Evolutionary conservation across 495 filamentous ascomycete genomes (phyloP), one percentile per base, ranked within the genome.

Genomic region (Penicillium argentinense): DNA sequence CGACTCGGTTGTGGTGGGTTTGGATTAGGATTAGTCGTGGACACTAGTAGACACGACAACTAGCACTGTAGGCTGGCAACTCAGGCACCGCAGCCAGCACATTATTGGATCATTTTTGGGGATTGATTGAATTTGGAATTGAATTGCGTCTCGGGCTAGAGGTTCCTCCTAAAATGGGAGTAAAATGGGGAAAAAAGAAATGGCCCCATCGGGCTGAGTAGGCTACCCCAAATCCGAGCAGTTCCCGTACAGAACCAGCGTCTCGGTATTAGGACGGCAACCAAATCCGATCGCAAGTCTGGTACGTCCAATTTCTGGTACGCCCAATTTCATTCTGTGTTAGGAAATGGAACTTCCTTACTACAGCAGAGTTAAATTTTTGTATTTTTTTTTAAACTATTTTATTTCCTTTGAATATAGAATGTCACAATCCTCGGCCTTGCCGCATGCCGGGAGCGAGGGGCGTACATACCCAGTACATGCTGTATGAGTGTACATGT

Each of bases 221-320:
- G n/a, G 9, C 14, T 36, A 36, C 32, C 32, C 32, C n/a, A 41
- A 41, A 33, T 30, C 26, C 28, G 14, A 41, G 28, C 13, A 34
- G 5, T 38, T 4, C 27, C 16, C 25, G 16, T 21, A 18, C 17
- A 36, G 11, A 36, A 19, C 32, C 32, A 22, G 21, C 21, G 21
- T 18, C 32, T 36, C 32, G 32, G 32, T 36, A 36, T 36, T 36
- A 18, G 32, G 32, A 36, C 17, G 32, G 32, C 32, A 36, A 9
- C 19, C 23, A 29, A 42, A 42, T 42, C 39, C 38, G 24, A 40
- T 40, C 39, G 27, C 39, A 30, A 28, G 18, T 28, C 27, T 2
- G 24, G 8, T n/a, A 29, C 7, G 30, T 42, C 13, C 3, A 28
- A 28, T 17, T 26, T 42, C 19, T 28, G 27, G 18, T 4, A 28